These are phyloP conservation scores for Pichia pseudocactophila DNA, from an alignment of 805 yeast genomes.

Conservation along the genomic window DNA sequence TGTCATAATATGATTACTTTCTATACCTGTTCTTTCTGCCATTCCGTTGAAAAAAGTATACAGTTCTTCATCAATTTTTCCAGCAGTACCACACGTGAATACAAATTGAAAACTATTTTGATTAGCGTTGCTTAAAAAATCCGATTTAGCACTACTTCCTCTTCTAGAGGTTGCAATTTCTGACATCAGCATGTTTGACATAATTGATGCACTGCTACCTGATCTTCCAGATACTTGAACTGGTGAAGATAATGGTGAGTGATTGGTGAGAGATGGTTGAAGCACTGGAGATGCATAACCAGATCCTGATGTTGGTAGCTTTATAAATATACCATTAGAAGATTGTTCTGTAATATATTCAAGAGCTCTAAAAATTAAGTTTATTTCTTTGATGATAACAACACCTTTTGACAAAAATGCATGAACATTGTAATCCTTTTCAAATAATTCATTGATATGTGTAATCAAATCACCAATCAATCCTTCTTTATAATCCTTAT, in stretches of 20 bases:
- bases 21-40: slow-evolving; percentile 18
- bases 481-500: slow-evolving; percentile 52
- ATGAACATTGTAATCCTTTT: slow-evolving; percentile 51
- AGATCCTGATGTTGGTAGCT: slow-evolving; percentile 9
- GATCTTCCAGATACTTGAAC: not conserved
- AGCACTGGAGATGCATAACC: slow-evolving; percentile 10
- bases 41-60: slow-evolving; percentile 45
- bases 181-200: not conserved
- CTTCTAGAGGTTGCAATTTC: not conserved
- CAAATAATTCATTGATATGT: slow-evolving; percentile 70
- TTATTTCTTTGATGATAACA: slow-evolving; percentile 62
- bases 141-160: not conserved
- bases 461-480: slow-evolving; percentile 79
- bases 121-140: not conserved
- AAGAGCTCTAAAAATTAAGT: slow-evolving; percentile 48
- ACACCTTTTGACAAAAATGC: slow-evolving; percentile 65
- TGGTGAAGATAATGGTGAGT: not conserved
- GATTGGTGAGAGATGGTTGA: not conserved
- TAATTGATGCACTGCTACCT: not conserved
- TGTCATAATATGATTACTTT: slow-evolving; percentile 43
- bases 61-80: slow-evolving; percentile 61
- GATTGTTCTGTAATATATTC: slow-evolving; percentile 37
- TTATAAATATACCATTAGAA: slow-evolving; percentile 12
- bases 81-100: slow-evolving; percentile 56
- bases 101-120: slow-evolving; percentile 31